A percentile compares a stretch with the other conserved stretches of the same genome.
phyloP scores from a whole-genome alignment of 352 stramenopile species.

The Phytophthora gonapodyides region DNA sequence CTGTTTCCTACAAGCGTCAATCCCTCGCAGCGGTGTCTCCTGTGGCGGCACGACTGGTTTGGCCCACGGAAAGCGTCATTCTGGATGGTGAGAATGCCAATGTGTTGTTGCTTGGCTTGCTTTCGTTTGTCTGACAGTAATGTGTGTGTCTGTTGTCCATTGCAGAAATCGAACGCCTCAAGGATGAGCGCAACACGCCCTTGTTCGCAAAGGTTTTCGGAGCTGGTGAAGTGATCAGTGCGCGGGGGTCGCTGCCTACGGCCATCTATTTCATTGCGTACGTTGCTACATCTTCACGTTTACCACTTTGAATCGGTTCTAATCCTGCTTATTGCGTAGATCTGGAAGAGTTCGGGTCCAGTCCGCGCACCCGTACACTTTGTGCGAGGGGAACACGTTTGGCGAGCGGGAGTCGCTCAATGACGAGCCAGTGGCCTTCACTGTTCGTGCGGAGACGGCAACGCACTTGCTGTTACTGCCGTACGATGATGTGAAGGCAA shows the following conservation, averaged over 20 bases:
- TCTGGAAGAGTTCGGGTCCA: slow-evolving; percentile 65
- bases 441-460: slow-evolving; percentile 47
- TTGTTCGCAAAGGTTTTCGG: slow-evolving; percentile 75
- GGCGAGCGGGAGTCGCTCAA: slow-evolving; percentile 69
- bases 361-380: slow-evolving; percentile 64
- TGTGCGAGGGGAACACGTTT: slow-evolving; percentile 61
- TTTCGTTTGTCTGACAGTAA: slow-evolving; percentile 7
- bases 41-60: slow-evolving; percentile 61
- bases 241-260: slow-evolving; percentile 61
- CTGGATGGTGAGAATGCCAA: slow-evolving; percentile 56
- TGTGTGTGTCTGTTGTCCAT: slow-evolving; percentile 5
- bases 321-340: slow-evolving; percentile 31
- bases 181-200: slow-evolving; percentile 73
- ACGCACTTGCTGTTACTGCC: slow-evolving; percentile 74
- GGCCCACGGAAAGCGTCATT: slow-evolving; percentile 52
- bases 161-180: slow-evolving; percentile 37
- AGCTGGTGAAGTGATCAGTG: slow-evolving; percentile 65
- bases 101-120: neutral
- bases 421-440: slow-evolving; percentile 78
- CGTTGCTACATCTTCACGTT: slow-evolving; percentile 10
- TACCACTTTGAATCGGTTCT: slow-evolving; percentile 3
- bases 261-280: slow-evolving; percentile 87
- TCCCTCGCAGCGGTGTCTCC: slow-evolving; percentile 67
- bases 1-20: slow-evolving; percentile 80
- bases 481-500: slow-evolving; percentile 58